Conservation (phyloP, 768 basidiomycete genomes). For the Tubosaeta sp. region DNA sequence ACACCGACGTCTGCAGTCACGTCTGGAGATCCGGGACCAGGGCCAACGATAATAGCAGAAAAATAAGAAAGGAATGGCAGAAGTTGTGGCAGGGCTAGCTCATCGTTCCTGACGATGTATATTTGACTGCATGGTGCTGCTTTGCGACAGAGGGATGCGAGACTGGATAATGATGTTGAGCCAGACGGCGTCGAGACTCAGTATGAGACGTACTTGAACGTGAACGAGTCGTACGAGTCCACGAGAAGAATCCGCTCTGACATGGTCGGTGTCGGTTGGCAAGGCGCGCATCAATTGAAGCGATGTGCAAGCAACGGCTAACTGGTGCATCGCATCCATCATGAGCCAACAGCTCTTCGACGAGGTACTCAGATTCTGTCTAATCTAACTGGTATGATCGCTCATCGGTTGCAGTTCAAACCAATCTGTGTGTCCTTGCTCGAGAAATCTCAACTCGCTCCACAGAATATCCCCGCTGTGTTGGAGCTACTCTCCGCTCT, state of each 20-base stretch:
- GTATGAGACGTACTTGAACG: slow-evolving; percentile 65
- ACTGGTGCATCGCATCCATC: slow-evolving; percentile 12
- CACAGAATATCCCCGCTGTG: slow-evolving; percentile 44
- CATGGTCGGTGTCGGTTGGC: slow-evolving; percentile 21
- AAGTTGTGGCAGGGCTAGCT: slow-evolving; percentile 47
- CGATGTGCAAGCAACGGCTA: background rate
- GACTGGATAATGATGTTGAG: slow-evolving; percentile 36
- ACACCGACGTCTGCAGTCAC: slow-evolving; percentile 60
- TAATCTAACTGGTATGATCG: background rate
- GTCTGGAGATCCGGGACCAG: slow-evolving; percentile 77
- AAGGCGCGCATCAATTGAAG: background rate
- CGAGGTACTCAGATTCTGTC: slow-evolving; percentile 24
- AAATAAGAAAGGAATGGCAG: slow-evolving; percentile 54
- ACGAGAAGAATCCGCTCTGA: slow-evolving; percentile 60
- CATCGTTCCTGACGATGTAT: slow-evolving; percentile 72
- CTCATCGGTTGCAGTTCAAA: slow-evolving; percentile 45
- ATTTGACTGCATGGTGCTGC: slow-evolving; percentile 59
- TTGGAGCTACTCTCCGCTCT: slow-evolving; percentile 54
- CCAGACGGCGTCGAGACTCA: background rate
- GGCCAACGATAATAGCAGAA: slow-evolving; percentile 68
- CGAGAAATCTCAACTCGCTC: slow-evolving; percentile 59
- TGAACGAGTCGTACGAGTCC: slow-evolving; percentile 86
- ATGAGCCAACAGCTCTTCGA: slow-evolving; percentile 34
- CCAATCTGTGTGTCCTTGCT: slow-evolving; percentile 78
- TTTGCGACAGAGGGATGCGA: slow-evolving; percentile 64